phyloP scores from a whole-genome alignment of 495 filamentous ascomycete genomes.

The Talaromyces thailandensis region DNA sequence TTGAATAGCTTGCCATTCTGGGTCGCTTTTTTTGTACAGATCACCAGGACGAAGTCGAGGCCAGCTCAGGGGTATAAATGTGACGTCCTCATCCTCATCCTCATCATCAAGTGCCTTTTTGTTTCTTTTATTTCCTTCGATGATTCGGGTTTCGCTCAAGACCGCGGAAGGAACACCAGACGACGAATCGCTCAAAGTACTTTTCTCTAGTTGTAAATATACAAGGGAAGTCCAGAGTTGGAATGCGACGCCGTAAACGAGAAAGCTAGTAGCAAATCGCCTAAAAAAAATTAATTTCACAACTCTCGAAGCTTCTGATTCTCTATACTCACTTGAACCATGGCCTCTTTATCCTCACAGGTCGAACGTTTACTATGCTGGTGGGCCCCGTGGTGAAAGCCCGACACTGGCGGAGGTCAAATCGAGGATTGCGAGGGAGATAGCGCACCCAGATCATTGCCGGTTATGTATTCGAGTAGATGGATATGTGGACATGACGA shows the following conservation, averaged over 20 bases:
- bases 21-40: conserved; percentile 52
- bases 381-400: conserved; percentile 8
- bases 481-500: conserved; percentile 7
- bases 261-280: conserved; percentile 21
- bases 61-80: conserved; percentile 61
- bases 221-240: conserved; percentile 28
- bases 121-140: conserved; percentile 10
- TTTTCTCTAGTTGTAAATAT: conserved; percentile 27
- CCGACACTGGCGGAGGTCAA: conserved; percentile 16
- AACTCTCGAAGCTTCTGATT: not conserved
- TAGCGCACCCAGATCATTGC: conserved; percentile 31
- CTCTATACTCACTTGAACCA: conserved; percentile 26
- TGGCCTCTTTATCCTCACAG: conserved; percentile 30
- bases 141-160: conserved; percentile 9
- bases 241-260: conserved; percentile 30
- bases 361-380: conserved; percentile 18
- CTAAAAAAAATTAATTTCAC: conserved; percentile 12
- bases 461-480: conserved; percentile 12
- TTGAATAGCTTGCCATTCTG: conserved; percentile 63
- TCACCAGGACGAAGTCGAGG: conserved; percentile 36
- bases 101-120: conserved; percentile 17
- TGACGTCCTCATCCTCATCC: conserved; percentile 22
- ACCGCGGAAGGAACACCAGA: not conserved
- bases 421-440: conserved; percentile 20
- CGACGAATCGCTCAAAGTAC: conserved; percentile 18